phyloP scores from a whole-genome alignment of 805 yeast genomes.

The Hermanozyma aechmeae region DNA sequence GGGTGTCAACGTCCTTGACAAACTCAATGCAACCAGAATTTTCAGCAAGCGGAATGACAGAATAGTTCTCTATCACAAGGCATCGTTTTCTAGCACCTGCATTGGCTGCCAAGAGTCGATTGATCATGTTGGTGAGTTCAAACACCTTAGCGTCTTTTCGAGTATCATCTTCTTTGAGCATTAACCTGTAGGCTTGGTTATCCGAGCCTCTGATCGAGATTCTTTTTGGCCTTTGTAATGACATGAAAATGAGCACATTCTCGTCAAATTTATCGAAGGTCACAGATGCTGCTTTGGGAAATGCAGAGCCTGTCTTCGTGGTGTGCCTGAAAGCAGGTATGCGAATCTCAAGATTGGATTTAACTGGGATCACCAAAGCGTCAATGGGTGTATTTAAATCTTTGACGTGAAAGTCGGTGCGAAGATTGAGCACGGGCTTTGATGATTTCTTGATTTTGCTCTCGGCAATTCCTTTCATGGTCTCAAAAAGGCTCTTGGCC shows the following conservation, averaged over 20 bases:
- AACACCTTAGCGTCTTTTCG: constrained; percentile 91
- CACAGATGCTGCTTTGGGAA: constrained; percentile 29
- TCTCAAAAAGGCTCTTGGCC: constrained; percentile 30
- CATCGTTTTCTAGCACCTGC: constrained; percentile 67
- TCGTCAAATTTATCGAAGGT: constrained; percentile 60
- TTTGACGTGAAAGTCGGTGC: constrained; percentile 30
- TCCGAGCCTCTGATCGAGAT: constrained; percentile 70
- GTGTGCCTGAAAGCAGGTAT: constrained; percentile 43
- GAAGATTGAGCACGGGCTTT: constrained; percentile 25
- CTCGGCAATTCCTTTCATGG: constrained; percentile 35
- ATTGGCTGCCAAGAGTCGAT: constrained; percentile 57
- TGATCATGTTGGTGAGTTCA: constrained; percentile 84
- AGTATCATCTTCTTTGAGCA: constrained; percentile 88
- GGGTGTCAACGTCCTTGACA: too few species aligned
- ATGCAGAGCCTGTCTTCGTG: constrained; percentile 35
- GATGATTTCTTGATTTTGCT: constrained; percentile 26
- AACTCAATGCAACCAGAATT: constrained; percentile 79
- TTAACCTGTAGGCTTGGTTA: constrained; percentile 60
- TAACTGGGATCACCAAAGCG: constrained; percentile 64
- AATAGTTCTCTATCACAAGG: constrained; percentile 67
- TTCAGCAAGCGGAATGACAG: constrained; percentile 82
- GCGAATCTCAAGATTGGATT: constrained; percentile 57
- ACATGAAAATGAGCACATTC: constrained; percentile 59
- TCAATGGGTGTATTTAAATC: constrained; percentile 20
- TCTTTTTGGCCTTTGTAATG: constrained; percentile 82